Base-by-base conservation (phyloP, 2,329 filamentous ascomycete species). In the Pseudocercospora crystallina region DNA sequence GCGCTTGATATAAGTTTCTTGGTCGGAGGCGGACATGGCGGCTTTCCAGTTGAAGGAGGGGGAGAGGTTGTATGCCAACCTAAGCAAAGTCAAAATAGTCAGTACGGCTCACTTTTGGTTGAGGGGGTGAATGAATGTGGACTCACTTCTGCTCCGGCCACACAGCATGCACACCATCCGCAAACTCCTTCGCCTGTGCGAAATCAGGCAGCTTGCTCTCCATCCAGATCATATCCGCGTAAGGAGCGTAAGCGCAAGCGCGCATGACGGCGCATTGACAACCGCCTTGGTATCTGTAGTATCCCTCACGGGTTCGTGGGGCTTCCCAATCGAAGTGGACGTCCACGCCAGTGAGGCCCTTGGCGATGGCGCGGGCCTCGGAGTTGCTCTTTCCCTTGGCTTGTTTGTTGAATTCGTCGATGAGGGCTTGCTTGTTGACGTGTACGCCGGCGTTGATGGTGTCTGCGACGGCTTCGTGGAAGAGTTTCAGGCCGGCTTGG, bases 21-120 rank as follows among this genome's bases (percentile, higher is more conserved):
- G 94, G 71, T 97, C 92, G 46, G 81, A 80, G 60, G 87, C 84
- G 38, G 89, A 81, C 91, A 96, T 96, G 64, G 92, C 94, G 51
- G 90, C 81, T 80, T 97, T 97, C 94, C 94, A 99, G 83, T 99
- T 99, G 86, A 99, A 99, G 3, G 90, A 96, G 29, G 94, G 94
- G 0, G 90, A 96, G 59, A 99, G 86, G 80, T 99, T 99, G 80
- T 99, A 99, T 5, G 94, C 87, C 53, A 99, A 87, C 71, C 89
- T 94, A 61, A 9, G 9, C 20, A 20, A 31, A 40, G 33, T 14
- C 34, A 37, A 29, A 49, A 56, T 53, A 57, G 62, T 58, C 39
- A 35, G 41, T 35, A 12, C 39, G 26, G 38, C 33, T 45, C 32
- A 15, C 51, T 30, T 15, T 49, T 41, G 14, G 46, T 40, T 46